Percentiles rank a stretch among this genome's conserved stretches.
phyloP scores from a whole-genome alignment of 202 grass and related monocot species.

The Dendrocalamus latiflorus region DNA sequence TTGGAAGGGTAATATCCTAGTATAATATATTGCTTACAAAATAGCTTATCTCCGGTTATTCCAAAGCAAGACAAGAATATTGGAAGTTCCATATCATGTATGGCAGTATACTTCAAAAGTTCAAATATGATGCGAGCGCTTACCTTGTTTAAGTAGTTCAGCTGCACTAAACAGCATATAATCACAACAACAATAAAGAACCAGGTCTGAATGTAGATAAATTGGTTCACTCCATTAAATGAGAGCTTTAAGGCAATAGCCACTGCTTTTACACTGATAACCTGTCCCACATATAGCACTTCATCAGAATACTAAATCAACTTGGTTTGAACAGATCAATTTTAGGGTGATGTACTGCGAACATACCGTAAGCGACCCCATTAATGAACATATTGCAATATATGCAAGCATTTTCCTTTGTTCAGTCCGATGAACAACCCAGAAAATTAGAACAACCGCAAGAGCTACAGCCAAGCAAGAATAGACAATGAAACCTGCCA shows the following conservation, averaged over 20 bases:
- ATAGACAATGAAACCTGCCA: conserved; percentile 77
- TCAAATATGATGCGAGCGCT: neutral
- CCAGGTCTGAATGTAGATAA: conserved; percentile 74
- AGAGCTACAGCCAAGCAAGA: conserved; percentile 54
- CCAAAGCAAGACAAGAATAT: neutral
- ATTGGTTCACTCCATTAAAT: conserved; percentile 79
- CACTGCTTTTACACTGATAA: conserved; percentile 91
- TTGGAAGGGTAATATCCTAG: too few species aligned
- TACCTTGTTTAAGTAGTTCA: conserved; percentile 97
- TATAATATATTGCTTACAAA: neutral
- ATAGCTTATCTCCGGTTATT: neutral
- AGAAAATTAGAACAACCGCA: conserved; percentile 64
- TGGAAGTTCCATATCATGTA: neutral
- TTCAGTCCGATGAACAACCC: conserved; percentile 62
- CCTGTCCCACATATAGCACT: conserved; percentile 46
- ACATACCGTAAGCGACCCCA: conserved; percentile 89
- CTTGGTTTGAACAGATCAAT: neutral
- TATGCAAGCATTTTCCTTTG: conserved; percentile 82
- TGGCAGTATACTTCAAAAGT: neutral
- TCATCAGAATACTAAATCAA: neutral
- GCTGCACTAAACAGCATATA: too few species aligned
- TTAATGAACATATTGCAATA: conserved; percentile 86
- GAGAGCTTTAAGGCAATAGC: conserved; percentile 85
- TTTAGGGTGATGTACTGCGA: neutral
- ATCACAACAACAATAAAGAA: conserved; percentile 71